Evolutionary conservation across 345 rosid species (phyloP), one percentile per base, ranked within the genome.

Genomic region (Arabidopsis suecica): DNA sequence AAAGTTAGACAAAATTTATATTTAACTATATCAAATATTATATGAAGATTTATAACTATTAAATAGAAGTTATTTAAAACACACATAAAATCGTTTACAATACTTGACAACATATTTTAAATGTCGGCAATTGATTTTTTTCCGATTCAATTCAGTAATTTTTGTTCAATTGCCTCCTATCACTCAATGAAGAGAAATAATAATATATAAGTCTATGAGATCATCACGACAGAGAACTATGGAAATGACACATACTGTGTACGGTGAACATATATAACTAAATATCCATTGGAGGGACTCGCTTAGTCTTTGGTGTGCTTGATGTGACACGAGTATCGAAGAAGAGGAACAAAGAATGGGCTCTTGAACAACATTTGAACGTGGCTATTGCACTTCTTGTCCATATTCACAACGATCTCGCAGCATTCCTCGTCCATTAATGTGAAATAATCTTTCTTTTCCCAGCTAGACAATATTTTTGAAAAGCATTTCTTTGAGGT

Each of bases 271-370:
- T 57, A 57, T 42, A 20, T 18, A 36, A 30, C 20, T 1, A 42
- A 5, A 58, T 38, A 44, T 45, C 4, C 23, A 18, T 44, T 20
- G 45, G 22, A 58, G 16, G 57, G 12, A 23, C 12, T 34, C 6
- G 22, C 44, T 58, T 58, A 70, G 36, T 45, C 13, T 44, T 9
- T 58, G 57, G n/a, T 34, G 22, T 47, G 25, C 11, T 58, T 34
- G 33, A 58, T 45, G 66, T 47, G 36, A 59, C 74, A 70, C 3
- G 57, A 70, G 47, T 70, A 13, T 34, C 13, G 74, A 45, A 70
- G 66, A 70, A 68, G 30, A 38, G 57, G 55, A 58, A 12, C 47
- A 7, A 58, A 45, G 36, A 70, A 45, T 0, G 55, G 74, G 25
- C 57, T 58, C 48, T 34, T 70, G 11, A 58, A 44, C 57, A 70